Conservation (phyloP, 1,284 basidiomycete genomes). For the Ustilago lituana region DNA sequence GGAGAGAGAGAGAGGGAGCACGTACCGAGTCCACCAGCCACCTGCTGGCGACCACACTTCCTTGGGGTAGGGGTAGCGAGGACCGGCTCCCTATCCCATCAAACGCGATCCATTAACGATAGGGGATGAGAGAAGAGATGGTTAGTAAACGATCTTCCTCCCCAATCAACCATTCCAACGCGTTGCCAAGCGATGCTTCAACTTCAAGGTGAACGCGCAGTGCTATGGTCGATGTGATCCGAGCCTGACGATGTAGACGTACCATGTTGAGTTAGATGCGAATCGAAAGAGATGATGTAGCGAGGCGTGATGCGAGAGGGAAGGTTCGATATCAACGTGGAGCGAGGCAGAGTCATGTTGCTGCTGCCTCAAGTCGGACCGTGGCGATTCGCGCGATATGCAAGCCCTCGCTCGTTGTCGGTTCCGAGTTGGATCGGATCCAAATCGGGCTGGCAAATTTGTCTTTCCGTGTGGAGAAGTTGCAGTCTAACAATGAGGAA, state of each 20-base stretch:
- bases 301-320: neutral
- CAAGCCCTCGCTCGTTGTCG: neutral
- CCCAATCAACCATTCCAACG: too few relatives aligned
- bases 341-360: too few relatives aligned
- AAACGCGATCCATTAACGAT: neutral
- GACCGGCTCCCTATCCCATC: slow-evolving; percentile 66
- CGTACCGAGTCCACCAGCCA: slow-evolving; percentile 72
- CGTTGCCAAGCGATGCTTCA: too few relatives aligned
- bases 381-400: slow-evolving; percentile 1
- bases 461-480: too few relatives aligned
- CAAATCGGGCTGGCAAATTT: neutral
- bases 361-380: too few relatives aligned
- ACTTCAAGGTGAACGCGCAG: too few relatives aligned
- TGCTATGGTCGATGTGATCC: too few relatives aligned
- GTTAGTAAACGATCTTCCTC: too few relatives aligned
- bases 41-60: slow-evolving; percentile 72
- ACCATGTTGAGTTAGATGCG: slow-evolving; percentile 10
- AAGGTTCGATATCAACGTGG: neutral
- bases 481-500: neutral
- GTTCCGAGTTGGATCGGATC: slow-evolving; percentile 12
- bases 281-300: neutral
- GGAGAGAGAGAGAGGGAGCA: too few relatives aligned
- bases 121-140: too few relatives aligned
- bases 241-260: slow-evolving; percentile 1
- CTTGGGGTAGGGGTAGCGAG: slow-evolving; percentile 72